Evolutionary conservation across 2,329 filamentous ascomycete species (phyloP), one percentile per base, ranked within the genome.

Genomic region (Lasiodiplodia gonubiensis): DNA sequence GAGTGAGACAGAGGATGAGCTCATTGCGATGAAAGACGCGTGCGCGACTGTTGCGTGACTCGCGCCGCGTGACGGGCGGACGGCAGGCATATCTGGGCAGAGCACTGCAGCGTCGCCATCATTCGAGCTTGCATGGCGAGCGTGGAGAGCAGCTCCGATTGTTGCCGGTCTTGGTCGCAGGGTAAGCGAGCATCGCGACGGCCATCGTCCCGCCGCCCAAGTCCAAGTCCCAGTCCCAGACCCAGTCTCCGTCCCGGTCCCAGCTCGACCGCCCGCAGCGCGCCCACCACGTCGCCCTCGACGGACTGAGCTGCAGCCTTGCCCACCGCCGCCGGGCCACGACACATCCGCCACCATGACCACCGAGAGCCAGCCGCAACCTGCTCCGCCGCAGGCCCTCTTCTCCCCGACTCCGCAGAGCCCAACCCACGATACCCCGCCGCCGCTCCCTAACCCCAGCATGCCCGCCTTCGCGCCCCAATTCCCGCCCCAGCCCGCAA

Each of bases 401-500:
- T 57, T 64, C 66, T 27, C 49, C n/a, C 55, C 57, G 46, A 64
- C 57, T 51, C 30, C 27, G 53, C 57, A 46, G 21, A 52, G 42
- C 46, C 59, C 66, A 37, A 52, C 57, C 57, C 49, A 60, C 51
- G 59, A 64, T 57, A 64, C 57, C 57, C 59, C 59, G 66, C 66
- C 66, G 53, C 52, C 64, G 53, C 64, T 66, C 52, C 42, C 54
- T 30, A 54, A 46, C 51, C 52, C 64, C 37, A 49, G 46, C 52
- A 53, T 53, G 49, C 42, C 48, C n/a, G 39, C 57, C 57, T 64
- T 64, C 27, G 49, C 60, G 33, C 69, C 71, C 46, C 72, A 69
- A 59, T 67, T 69, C 66, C 73, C 73, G 37, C 71, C 68, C 14
- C 48, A 64, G 37, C 66, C 63, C 67, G 52, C 35, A 51, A 46